Evolutionary conservation across 2,329 filamentous ascomycete species (phyloP), one percentile per base, ranked within the genome.

Genomic region (Trichoderma gracile): DNA sequence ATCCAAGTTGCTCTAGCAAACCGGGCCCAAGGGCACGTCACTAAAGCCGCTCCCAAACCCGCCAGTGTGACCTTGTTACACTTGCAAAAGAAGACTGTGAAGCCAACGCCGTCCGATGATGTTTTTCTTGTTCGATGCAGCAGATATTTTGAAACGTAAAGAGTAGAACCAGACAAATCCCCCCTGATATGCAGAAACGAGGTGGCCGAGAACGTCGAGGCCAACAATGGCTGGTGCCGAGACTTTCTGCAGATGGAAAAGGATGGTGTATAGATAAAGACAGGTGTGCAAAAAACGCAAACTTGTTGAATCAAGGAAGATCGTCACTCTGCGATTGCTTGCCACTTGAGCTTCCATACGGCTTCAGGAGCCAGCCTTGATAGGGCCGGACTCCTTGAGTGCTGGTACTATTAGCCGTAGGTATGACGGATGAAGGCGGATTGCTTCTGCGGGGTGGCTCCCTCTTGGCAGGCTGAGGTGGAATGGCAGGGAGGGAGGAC

Each of bases 401-500:
- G 67, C 69, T 71, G 69, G 66, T 71, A 71, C 71, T 74, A 69
- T 75, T 72, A 66, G 73, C 71, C 65, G 69, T 68, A 40, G 74
- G 71, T 45, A 71, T 68, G 64, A 67, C 70, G 40, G 74, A 73
- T 25, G 73, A 69, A 40, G 70, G 72, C 46, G 69, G 70, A 52
- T 71, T 68, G 56, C 72, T 80, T 77, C 69, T 72, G 54, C 71
- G 69, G 76, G 76, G 64, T 6, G 71, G 65, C 63, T 78, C 74
- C 65, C 71, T 70, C 68, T 76, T 78, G 25, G 71, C 60, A 45
- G 76, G 76, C 45, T 69, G 74, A 42, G 74, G 72, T 30, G 78
- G 77, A 17, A 77, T 74, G 49, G 77, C 76, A 40, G 78, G 77
- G 43, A 79, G 73, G n/a, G 74, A 69, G 58, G 75, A 76, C n/a